A percentile compares a stretch with the other conserved stretches of the same genome.
phyloP scores from a whole-genome alignment of 805 yeast genomes.

The Spathaspora arborariae region DNA sequence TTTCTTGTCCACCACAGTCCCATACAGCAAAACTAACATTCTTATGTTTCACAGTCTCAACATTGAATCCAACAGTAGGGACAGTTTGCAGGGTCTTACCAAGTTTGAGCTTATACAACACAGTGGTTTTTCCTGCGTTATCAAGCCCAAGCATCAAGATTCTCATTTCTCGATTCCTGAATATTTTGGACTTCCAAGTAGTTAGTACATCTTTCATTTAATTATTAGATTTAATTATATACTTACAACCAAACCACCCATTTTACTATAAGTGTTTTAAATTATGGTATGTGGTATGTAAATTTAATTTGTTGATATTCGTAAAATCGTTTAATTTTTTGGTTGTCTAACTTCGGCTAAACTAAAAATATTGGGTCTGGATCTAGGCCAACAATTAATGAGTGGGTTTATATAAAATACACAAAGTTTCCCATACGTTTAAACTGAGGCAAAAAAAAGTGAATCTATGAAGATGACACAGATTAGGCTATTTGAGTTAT shows the following conservation, averaged over 20 bases:
- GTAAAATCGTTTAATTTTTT: neutral
- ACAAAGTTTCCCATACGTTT: neutral
- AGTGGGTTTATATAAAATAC: too few species aligned
- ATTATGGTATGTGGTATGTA: neutral
- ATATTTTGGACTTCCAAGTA: constrained; percentile 20
- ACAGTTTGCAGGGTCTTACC: constrained; percentile 75
- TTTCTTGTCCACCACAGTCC: constrained; percentile 96
- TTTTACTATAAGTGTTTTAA: too few species aligned
- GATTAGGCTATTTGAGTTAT: too few species aligned
- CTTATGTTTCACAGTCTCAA: constrained; percentile 78
- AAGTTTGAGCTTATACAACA: constrained; percentile 75
- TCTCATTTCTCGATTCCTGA: constrained; percentile 91
- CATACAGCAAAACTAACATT: constrained; percentile 83
- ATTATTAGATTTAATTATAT: neutral
- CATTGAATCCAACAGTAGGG: constrained; percentile 93
- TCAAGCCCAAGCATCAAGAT: constrained; percentile 90
- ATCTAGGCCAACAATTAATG: too few species aligned
- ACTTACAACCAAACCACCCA: constrained; percentile 1
- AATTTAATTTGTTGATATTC: neutral
- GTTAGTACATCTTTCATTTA: neutral
- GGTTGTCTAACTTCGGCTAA: neutral
- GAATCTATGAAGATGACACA: neutral
- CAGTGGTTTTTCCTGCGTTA: constrained; percentile 90
- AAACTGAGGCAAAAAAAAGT: neutral
- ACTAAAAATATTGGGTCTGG: too few species aligned